A percentile compares a stretch with the other conserved stretches of the same genome.
phyloP scores from a whole-genome alignment of 176 grass and related monocot species.

The Pontederia crassipes region DNA sequence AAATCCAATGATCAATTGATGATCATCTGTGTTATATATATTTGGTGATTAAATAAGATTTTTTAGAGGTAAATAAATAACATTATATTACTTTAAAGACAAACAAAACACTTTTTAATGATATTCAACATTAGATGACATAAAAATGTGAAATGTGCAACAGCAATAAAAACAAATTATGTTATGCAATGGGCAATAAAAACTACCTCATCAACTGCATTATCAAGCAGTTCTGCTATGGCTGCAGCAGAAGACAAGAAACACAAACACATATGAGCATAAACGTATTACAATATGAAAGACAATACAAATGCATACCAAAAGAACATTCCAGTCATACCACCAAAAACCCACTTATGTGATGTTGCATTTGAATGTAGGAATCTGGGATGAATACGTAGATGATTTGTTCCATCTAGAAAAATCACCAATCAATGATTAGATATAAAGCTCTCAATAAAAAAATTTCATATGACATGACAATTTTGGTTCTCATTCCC shows the following conservation, averaged over 20 bases:
- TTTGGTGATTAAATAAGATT: neutral
- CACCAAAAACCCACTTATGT: conserved; percentile 52
- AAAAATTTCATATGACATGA: conserved; percentile 1
- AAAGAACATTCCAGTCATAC: conserved; percentile 9
- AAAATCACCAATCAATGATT: conserved; percentile 9
- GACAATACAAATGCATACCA: neutral
- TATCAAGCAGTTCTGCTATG: conserved; percentile 48
- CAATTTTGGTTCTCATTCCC: neutral
- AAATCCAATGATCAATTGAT: conserved; percentile 2
- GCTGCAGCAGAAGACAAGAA: conserved; percentile 29
- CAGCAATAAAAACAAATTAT: neutral
- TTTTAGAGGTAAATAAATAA: neutral
- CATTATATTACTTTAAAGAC: neutral
- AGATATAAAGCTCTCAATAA: neutral
- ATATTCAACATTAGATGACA: no score
- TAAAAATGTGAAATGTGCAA: neutral
- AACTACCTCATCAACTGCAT: conserved; percentile 45
- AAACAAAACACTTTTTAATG: no score
- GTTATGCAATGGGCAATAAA: neutral
- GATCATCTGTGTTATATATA: neutral
- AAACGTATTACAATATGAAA: neutral
- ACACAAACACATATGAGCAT: neutral
- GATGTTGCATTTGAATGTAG: conserved; percentile 53
- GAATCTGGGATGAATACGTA: conserved; percentile 42
- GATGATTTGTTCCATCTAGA: conserved; percentile 31